Evolutionary conservation across 2,329 filamentous ascomycete genomes (phyloP), one percentile per base, ranked within the genome.

Genomic region (Fusarium mundagurra): DNA sequence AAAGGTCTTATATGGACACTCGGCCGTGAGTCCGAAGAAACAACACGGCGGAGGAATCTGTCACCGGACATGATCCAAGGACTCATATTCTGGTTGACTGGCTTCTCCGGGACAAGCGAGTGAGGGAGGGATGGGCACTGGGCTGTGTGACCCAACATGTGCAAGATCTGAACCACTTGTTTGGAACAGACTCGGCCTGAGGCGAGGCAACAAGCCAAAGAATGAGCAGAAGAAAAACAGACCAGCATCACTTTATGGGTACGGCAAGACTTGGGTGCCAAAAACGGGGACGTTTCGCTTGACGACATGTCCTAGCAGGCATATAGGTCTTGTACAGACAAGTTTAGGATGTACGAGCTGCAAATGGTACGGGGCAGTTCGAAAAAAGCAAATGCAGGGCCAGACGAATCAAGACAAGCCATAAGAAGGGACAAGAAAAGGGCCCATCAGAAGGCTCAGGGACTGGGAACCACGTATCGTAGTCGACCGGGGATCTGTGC

Each of bases 61-160:
- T 76, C 76, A 73, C 71, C 64, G 54, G 69, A 65, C 64, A 51
- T 58, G 70, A 73, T 62, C 54, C 69, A 76, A 54, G 50, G 48
- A 55, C 53, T 77, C 68, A 53, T 45, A 71, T 57, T 76, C 39
- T 64, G 68, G 67, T 76, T 59, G 50, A 73, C 61, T 64, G 74
- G 57, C 62, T 69, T 55, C 51, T 58, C 55, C 33, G 55, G 67
- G 55, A 57, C 68, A 78, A 78, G 77, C 77, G 78, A 80, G 79
- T 79, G 78, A 78, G 71, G 67, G 74, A 77, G 74, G 78, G 75
- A 79, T 79, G 76, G 76, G 71, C 66, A 76, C 61, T 73, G 75
- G 71, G 72, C 71, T 81, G 82, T 82, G 78, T 78, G 76, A 83
- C 81, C 76, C 76, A 79, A 81, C 76, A 80, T 78, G 80, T 78